Percentiles rank a stretch among this genome's conserved stretches.
Evolutionary conservation across 441 rosid species (phyloP).

Genomic region (Iberis amara): DNA sequence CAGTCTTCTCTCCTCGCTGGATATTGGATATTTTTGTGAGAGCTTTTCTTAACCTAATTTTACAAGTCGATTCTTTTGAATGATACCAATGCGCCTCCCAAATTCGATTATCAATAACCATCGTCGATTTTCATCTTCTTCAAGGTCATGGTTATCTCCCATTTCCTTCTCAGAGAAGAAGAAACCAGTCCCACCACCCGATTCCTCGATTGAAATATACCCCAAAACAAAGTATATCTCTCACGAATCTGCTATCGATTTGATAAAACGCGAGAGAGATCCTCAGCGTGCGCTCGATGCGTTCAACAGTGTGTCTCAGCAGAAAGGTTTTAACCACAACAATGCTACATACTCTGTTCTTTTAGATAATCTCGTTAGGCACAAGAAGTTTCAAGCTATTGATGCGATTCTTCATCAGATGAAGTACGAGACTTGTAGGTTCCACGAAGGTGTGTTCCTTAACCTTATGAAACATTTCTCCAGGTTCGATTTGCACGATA

Average conservation of each 20-base stretch:
- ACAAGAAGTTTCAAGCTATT: conserved; percentile 69
- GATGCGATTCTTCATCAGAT: conserved; percentile 68
- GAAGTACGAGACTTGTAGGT: conserved; percentile 73
- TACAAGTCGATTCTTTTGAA: neutral
- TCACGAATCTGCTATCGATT: conserved; percentile 50
- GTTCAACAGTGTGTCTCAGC: conserved; percentile 60
- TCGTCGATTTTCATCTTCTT: conserved; percentile 35
- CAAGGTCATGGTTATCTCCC: conserved; percentile 67
- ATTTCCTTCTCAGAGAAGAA: conserved; percentile 29
- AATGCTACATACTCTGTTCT: conserved; percentile 68
- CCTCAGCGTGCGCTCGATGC: conserved; percentile 58
- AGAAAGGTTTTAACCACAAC: conserved; percentile 74
- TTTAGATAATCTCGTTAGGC: conserved; percentile 56
- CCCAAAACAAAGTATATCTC: conserved; percentile 50
- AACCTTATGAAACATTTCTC: conserved; percentile 73
- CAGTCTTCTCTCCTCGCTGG: neutral
- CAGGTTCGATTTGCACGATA: conserved; percentile 41
- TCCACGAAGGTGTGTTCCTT: conserved; percentile 72
- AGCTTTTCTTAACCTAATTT: conserved; percentile 6
- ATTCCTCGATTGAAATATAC: conserved; percentile 22
- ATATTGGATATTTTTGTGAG: too few relatives aligned
- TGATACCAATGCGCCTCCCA: conserved; percentile 22
- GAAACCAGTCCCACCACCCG: conserved; percentile 33
- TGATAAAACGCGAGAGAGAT: conserved; percentile 67
- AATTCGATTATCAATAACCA: conserved; percentile 20